These are phyloP conservation scores for Lunasporangiospora selenospora DNA, from an alignment of 192 early-diverging fungal species.

Conservation along the genomic window DNA sequence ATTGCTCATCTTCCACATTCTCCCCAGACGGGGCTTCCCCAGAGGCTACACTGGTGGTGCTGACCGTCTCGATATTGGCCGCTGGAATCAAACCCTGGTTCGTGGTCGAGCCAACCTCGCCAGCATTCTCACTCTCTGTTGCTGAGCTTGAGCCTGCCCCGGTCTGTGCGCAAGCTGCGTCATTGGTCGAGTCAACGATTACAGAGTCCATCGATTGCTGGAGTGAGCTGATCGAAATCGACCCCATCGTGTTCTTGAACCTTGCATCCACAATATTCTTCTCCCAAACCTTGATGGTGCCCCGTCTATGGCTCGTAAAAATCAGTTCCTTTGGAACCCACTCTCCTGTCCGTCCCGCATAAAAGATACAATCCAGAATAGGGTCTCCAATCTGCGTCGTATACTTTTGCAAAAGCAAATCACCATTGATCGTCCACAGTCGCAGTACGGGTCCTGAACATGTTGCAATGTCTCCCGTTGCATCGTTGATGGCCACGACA, in stretches of 20 bases:
- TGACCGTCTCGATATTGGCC: no score
- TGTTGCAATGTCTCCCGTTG: conserved; percentile 70
- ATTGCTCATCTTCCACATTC: background rate
- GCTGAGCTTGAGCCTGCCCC: background rate
- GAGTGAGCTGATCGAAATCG: conserved; percentile 10
- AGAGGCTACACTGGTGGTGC: no score
- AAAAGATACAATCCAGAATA: conserved; percentile 61
- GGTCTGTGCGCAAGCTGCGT: background rate
- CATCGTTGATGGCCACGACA: conserved; percentile 62
- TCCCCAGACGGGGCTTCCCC: no score
- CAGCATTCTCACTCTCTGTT: background rate
- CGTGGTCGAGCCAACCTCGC: background rate
- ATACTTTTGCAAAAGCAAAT: conserved; percentile 61
- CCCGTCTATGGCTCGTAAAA: conserved; percentile 65
- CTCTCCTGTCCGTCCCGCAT: conserved; percentile 55
- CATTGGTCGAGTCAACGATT: background rate
- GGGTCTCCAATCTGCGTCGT: conserved; percentile 55
- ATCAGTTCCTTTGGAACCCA: conserved; percentile 57
- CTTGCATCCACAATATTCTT: conserved; percentile 21
- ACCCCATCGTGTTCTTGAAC: conserved; percentile 8
- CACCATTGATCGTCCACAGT: conserved; percentile 72
- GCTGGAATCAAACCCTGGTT: conserved; percentile 3
- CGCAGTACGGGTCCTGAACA: conserved; percentile 62
- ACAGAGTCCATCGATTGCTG: conserved; percentile 20
- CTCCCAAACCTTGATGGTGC: conserved; percentile 55